A percentile compares a stretch with the other conserved stretches of the same genome.
Evolutionary conservation across 768 basidiomycete species (phyloP).

Genomic region (Lentinula lateritia): DNA sequence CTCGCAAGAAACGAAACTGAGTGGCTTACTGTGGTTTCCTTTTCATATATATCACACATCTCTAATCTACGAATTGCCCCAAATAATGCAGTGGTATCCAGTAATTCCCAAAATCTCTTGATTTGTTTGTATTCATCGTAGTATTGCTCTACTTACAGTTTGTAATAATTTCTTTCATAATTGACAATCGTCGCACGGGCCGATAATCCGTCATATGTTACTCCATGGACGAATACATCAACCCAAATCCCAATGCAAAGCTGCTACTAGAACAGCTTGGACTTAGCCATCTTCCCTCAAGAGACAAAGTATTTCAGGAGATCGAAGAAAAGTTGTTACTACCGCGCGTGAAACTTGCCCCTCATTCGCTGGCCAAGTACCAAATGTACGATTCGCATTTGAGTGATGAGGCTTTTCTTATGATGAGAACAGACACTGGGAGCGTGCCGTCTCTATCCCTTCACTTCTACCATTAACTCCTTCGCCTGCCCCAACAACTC

Average conservation of each 20-base stretch:
- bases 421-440: conserved; percentile 56
- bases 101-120: neutral
- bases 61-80: neutral
- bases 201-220: neutral
- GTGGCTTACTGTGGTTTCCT: neutral
- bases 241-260: conserved; percentile 43
- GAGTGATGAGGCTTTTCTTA: neutral
- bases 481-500: conserved; percentile 66
- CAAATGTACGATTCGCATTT: conserved; percentile 59
- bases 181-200: too few relatives aligned
- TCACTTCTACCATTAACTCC: conserved; percentile 61
- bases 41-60: neutral
- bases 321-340: conserved; percentile 74
- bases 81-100: neutral
- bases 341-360: conserved; percentile 60
- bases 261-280: conserved; percentile 50
- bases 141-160: neutral
- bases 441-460: conserved; percentile 52
- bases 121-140: neutral
- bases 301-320: conserved; percentile 53
- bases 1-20: conserved; percentile 34
- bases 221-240: conserved; percentile 30
- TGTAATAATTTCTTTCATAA: neutral
- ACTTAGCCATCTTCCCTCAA: conserved; percentile 51
- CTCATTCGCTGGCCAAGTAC: conserved; percentile 72